Conservation (phyloP, 306 rosid genomes). For the Chamaecrista fasciculata region DNA sequence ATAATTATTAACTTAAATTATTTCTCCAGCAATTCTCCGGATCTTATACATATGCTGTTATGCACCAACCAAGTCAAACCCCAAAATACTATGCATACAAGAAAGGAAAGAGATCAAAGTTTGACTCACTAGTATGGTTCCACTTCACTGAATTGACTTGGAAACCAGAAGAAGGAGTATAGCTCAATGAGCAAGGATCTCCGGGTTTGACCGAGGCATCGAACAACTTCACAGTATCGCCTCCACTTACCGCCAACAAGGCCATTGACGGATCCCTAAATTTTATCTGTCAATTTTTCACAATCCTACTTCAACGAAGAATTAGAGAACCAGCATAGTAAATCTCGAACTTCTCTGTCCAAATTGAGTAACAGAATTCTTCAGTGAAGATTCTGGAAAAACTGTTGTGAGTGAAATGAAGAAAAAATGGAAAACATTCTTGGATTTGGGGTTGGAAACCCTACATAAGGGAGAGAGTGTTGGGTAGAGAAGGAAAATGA, state of each 20-base stretch:
- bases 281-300: constrained; percentile 26
- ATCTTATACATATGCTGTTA: not conserved
- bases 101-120: not conserved
- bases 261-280: constrained; percentile 70
- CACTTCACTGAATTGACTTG: constrained; percentile 90
- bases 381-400: not conserved
- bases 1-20: not conserved
- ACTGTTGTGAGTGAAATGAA: not conserved
- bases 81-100: not conserved
- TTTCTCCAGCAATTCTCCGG: not conserved
- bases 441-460: constrained; percentile 38
- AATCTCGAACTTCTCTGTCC: not conserved
- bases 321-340: not conserved
- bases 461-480: constrained; percentile 29
- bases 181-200: constrained; percentile 87
- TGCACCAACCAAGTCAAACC: not conserved
- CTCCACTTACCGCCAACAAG: constrained; percentile 83
- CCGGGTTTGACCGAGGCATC: constrained; percentile 80
- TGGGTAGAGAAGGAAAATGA: constrained; percentile 15
- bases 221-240: constrained; percentile 90
- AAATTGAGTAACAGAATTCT: not conserved
- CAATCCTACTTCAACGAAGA: not conserved
- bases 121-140: constrained; percentile 90
- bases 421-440: not conserved
- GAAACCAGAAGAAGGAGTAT: constrained; percentile 74